A percentile compares a stretch with the other conserved stretches of the same genome.
Conservation (phyloP, 1,284 basidiomycete genomes). For the Ustilago curta region DNA sequence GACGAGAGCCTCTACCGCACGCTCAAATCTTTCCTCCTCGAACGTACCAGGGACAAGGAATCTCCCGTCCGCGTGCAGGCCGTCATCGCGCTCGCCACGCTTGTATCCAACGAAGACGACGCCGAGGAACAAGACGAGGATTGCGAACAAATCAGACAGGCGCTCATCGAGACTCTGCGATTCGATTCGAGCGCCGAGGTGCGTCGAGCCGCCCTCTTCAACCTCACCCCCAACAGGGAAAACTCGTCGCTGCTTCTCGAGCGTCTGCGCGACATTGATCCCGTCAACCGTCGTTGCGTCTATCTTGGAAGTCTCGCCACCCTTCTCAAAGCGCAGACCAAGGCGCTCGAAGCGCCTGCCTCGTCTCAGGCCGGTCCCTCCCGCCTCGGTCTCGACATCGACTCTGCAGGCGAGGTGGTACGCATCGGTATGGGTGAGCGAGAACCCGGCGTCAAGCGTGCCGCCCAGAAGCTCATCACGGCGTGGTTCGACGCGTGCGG, state of each 20-base stretch:
- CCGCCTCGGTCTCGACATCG: constrained; percentile 54
- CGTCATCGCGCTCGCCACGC: constrained; percentile 83
- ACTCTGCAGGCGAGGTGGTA: constrained; percentile 53
- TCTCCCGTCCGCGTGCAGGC: constrained; percentile 84
- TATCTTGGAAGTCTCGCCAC: constrained; percentile 74
- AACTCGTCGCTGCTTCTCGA: constrained; percentile 78
- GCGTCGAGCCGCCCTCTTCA: constrained; percentile 84
- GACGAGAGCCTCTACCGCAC: constrained; percentile 84
- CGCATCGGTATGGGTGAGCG: constrained; percentile 86
- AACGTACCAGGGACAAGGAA: constrained; percentile 88
- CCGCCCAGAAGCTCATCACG: constrained; percentile 75
- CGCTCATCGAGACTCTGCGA: constrained; percentile 79
- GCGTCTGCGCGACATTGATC: constrained; percentile 87
- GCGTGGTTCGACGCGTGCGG: constrained; percentile 62
- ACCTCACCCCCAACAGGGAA: constrained; percentile 77
- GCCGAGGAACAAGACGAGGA: constrained; percentile 73
- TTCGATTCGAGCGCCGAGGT: constrained; percentile 85
- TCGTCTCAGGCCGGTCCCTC: constrained; percentile 40
- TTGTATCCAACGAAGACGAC: constrained; percentile 75
- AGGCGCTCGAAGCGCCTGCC: constrained; percentile 21
- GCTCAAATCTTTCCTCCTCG: constrained; percentile 79
- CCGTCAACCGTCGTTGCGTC: constrained; percentile 82
- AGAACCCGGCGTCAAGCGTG: constrained; percentile 82
- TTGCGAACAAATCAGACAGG: constrained; percentile 74
- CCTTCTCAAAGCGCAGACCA: constrained; percentile 42